Conservation (phyloP, 2,329 filamentous ascomycete genomes). For the Ophiostoma angusticollis region DNA sequence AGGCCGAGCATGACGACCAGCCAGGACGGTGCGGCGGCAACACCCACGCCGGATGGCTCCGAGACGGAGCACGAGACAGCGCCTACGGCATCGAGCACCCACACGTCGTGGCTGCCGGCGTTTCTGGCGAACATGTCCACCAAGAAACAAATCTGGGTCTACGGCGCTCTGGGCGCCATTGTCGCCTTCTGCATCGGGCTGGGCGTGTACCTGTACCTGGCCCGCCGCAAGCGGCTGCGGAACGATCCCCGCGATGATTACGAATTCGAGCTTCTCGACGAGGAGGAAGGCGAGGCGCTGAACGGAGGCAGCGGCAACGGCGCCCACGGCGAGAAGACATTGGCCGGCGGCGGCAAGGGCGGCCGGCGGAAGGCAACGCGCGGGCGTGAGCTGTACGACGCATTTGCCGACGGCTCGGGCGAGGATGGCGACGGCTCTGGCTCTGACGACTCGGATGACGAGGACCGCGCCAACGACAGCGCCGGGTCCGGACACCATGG, state of each 20-base stretch:
- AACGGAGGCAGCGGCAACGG: conserved; percentile 21
- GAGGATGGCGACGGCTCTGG: conserved; percentile 65
- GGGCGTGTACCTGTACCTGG: conserved; percentile 68
- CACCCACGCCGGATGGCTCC: conserved; percentile 11
- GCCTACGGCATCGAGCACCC: conserved; percentile 25
- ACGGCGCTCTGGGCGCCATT: conserved; percentile 73
- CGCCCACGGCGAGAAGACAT: conserved; percentile 25
- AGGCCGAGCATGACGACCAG: conserved; percentile 22
- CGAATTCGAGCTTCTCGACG: conserved; percentile 86
- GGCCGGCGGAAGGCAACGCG: conserved; percentile 37
- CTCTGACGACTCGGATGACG: conserved; percentile 52
- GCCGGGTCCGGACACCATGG: not conserved
- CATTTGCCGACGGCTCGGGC: conserved; percentile 75
- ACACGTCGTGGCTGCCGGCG: conserved; percentile 62
- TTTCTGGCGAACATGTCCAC: conserved; percentile 81
- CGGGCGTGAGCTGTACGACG: conserved; percentile 90
- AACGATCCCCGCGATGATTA: conserved; percentile 71
- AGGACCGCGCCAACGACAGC: conserved; percentile 25
- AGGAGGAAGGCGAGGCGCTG: conserved; percentile 55
- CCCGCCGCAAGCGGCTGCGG: conserved; percentile 61
- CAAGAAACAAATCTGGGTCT: conserved; percentile 87
- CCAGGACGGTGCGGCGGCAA: not conserved
- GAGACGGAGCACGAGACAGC: conserved; percentile 20
- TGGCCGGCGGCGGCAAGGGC: conserved; percentile 21
- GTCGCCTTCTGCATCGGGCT: conserved; percentile 69